Evolutionary conservation across 176 grass and related monocot species (phyloP).

Genomic region (Oryza rufipogon): DNA sequence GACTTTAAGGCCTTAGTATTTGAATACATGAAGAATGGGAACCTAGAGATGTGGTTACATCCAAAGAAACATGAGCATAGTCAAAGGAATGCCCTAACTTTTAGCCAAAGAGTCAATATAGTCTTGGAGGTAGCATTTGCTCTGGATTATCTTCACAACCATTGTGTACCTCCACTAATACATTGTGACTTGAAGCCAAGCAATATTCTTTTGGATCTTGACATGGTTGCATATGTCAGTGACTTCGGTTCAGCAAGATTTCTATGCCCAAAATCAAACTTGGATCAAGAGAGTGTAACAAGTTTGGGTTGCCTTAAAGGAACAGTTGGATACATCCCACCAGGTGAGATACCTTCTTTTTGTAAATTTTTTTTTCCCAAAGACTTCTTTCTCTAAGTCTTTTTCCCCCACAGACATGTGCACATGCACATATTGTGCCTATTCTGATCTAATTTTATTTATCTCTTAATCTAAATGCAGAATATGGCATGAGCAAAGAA

Average conservation of each 20-base stretch:
- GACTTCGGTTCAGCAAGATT: background rate
- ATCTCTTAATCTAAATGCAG: background rate
- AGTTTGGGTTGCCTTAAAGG: conserved; percentile 25
- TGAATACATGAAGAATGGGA: conserved; percentile 46
- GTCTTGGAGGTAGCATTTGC: background rate
- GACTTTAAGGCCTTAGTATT: conserved; percentile 56
- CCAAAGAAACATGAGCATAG: background rate
- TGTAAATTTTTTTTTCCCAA: background rate
- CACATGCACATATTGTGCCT: background rate
- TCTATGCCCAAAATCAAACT: background rate
- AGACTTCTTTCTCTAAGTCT: background rate
- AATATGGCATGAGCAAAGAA: conserved; percentile 40
- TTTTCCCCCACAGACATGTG: background rate
- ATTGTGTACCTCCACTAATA: conserved; percentile 6
- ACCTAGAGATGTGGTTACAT: conserved; percentile 44
- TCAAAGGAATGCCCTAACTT: background rate
- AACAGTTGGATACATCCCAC: conserved; percentile 41
- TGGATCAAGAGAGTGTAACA: background rate
- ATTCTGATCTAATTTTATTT: no score
- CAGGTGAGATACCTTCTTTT: conserved; percentile 13
- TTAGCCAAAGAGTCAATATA: conserved; percentile 16
- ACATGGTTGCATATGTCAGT: no score
- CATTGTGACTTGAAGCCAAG: conserved; percentile 36
- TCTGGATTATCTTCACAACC: conserved; percentile 40
- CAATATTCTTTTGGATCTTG: conserved; percentile 26